Percentiles rank a stretch among this genome's conserved stretches.
Evolutionary conservation across 2,329 filamentous ascomycete genomes (phyloP).

Genomic region (Penicillium freii): DNA sequence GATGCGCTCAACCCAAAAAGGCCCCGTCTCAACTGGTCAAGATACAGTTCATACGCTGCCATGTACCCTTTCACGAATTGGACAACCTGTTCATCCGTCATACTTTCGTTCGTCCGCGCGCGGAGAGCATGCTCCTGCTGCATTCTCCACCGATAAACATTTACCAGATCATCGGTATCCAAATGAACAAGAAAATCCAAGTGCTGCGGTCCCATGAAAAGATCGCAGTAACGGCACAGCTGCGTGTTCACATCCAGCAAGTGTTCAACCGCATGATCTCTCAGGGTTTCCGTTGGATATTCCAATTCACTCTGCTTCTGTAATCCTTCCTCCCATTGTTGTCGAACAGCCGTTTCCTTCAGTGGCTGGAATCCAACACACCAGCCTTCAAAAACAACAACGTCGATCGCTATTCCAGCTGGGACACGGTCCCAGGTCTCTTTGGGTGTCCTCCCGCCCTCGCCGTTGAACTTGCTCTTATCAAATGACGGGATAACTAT

Average conservation of each 20-base stretch:
- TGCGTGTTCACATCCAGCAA: conserved; percentile 12
- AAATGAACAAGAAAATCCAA: conserved; percentile 18
- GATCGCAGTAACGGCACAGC: conserved; percentile 11
- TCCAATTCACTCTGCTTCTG: not conserved
- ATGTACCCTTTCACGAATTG: conserved; percentile 20
- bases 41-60: conserved; percentile 21
- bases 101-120: conserved; percentile 3
- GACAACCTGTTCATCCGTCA: conserved; percentile 20
- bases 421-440: conserved; percentile 12
- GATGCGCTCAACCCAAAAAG: not conserved
- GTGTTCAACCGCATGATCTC: conserved; percentile 12
- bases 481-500: conserved; percentile 16
- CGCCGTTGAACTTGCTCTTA: conserved; percentile 18
- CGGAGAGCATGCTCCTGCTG: conserved; percentile 18
- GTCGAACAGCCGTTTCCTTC: not conserved
- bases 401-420: conserved; percentile 6
- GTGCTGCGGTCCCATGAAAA: conserved; percentile 17
- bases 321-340: conserved; percentile 1
- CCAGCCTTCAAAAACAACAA: conserved; percentile 21
- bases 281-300: conserved; percentile 13
- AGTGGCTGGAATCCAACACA: conserved; percentile 19
- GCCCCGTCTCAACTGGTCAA: conserved; percentile 14
- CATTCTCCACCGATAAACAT: conserved; percentile 19
- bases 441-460: conserved; percentile 12
- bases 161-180: conserved; percentile 14